Conservation (phyloP, 495 filamentous ascomycete species). For the Lasiosphaeriaceae sp. region DNA sequence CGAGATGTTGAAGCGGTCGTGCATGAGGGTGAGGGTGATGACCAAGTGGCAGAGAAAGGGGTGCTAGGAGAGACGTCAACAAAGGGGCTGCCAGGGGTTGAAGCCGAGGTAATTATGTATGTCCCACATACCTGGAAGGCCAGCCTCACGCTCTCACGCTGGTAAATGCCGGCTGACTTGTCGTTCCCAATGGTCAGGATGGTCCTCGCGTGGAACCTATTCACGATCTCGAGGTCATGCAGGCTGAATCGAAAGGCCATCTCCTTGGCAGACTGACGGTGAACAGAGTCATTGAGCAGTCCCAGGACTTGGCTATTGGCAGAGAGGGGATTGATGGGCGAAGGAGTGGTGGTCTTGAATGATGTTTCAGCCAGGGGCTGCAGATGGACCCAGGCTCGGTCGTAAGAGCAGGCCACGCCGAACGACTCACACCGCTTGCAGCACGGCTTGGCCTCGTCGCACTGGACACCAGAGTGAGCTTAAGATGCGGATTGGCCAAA, state of each 20-base stretch:
- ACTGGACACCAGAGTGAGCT: constrained; percentile 23
- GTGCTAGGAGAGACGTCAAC: constrained; percentile 20
- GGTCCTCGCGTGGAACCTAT: constrained; percentile 35
- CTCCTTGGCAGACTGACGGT: neutral
- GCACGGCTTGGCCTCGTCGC: constrained; percentile 41
- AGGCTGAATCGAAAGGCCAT: constrained; percentile 20
- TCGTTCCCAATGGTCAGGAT: constrained; percentile 35
- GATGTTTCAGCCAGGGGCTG: constrained; percentile 28
- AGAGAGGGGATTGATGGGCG: constrained; percentile 6
- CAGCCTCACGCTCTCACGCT: constrained; percentile 20
- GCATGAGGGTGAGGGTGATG: constrained; percentile 35
- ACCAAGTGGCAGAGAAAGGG: constrained; percentile 36
- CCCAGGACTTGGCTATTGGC: constrained; percentile 12
- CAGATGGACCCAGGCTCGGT: constrained; percentile 22
- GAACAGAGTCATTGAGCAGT: constrained; percentile 20
- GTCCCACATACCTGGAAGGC: constrained; percentile 30
- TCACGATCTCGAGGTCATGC: constrained; percentile 24
- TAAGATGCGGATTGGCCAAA: neutral
- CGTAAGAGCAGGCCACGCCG: constrained; percentile 42
- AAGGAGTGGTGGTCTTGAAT: constrained; percentile 6
- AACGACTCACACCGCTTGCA: constrained; percentile 40
- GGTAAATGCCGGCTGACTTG: constrained; percentile 23
- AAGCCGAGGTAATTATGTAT: neutral
- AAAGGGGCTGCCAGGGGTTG: neutral
- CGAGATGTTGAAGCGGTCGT: constrained; percentile 28